Conservation (phyloP, 345 rosid species). For the Balakata baccata region DNA sequence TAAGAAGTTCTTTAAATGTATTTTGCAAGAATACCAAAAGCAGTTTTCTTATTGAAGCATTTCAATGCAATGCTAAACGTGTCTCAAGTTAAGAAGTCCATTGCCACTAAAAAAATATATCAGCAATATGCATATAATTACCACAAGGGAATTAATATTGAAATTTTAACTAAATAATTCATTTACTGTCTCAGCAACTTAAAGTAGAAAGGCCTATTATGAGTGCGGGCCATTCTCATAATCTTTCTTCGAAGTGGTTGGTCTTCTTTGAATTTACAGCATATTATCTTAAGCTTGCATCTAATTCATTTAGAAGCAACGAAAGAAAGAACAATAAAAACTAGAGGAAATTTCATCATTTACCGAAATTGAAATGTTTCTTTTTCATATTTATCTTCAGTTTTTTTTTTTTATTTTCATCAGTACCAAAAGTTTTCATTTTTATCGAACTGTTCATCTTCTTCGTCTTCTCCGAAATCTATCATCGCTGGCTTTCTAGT, state of each 20-base stretch:
- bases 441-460: no score
- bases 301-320: neutral
- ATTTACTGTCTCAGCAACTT: neutral
- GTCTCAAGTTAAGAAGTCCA: neutral
- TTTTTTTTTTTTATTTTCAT: no score
- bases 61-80: slow-evolving; percentile 2
- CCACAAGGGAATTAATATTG: neutral
- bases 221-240: neutral
- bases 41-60: neutral
- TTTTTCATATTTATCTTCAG: no score
- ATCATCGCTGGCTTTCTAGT: no score
- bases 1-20: no score
- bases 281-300: neutral
- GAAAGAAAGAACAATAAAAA: neutral
- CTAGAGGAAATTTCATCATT: no score
- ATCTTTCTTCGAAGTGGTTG: neutral
- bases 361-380: no score
- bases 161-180: neutral
- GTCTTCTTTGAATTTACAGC: neutral
- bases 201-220: neutral
- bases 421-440: no score
- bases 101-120: neutral
- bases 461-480: no score
- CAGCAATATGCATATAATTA: neutral
- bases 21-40: neutral